Evolutionary conservation across 1,284 basidiomycete species (phyloP).

Genomic region (Heterobasidion parviporum): DNA sequence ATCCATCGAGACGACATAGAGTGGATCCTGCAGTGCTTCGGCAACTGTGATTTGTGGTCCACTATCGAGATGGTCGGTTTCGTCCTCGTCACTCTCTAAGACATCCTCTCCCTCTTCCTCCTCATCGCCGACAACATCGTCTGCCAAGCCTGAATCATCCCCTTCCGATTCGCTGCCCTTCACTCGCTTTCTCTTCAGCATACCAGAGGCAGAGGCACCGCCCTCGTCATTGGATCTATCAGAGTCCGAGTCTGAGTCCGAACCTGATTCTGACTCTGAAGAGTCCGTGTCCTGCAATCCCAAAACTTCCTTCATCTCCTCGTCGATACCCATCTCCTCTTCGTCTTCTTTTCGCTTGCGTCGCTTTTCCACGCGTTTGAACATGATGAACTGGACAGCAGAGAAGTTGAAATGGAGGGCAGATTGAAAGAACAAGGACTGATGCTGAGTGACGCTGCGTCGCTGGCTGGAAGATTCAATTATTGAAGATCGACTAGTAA

Average conservation of each 20-base stretch:
- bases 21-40: constrained; percentile 54
- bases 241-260: constrained; percentile 22
- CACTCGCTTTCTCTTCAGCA: constrained; percentile 20
- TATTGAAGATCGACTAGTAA: background rate
- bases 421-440: background rate
- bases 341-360: constrained; percentile 57
- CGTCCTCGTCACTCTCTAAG: constrained; percentile 16
- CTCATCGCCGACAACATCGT: constrained; percentile 9
- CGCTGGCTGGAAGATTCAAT: background rate
- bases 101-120: constrained; percentile 17
- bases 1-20: constrained; percentile 51
- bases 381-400: constrained; percentile 38
- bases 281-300: constrained; percentile 71
- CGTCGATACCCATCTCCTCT: constrained; percentile 63
- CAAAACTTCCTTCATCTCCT: constrained; percentile 61
- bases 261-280: constrained; percentile 47
- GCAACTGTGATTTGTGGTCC: constrained; percentile 44
- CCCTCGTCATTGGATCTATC: constrained; percentile 2
- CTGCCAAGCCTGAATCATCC: constrained; percentile 2
- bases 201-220: background rate
- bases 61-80: constrained; percentile 19
- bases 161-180: constrained; percentile 13
- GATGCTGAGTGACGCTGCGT: background rate
- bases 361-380: constrained; percentile 75
- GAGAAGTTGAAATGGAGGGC: background rate